These are phyloP conservation scores for Corylus americana DNA, from an alignment of 306 rosid genomes.

Conservation along the genomic window DNA sequence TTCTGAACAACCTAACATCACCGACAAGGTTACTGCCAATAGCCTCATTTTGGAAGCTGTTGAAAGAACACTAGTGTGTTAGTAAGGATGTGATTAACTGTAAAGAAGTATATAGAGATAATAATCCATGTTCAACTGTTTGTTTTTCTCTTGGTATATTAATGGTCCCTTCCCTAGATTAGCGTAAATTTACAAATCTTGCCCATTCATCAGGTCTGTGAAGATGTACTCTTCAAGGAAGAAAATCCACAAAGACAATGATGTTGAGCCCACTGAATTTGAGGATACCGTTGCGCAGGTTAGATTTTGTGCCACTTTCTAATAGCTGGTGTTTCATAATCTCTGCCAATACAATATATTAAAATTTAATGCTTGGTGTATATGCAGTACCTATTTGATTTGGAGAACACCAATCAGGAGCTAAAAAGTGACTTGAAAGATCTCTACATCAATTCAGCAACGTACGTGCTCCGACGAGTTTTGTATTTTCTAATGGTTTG, in stretches of 20 bases:
- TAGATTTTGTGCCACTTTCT: neutral
- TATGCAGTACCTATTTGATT: slow-evolving; percentile 63
- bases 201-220: slow-evolving; percentile 31
- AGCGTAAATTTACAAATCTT: neutral
- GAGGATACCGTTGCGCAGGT: slow-evolving; percentile 81
- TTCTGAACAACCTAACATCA: neutral
- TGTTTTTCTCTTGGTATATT: neutral
- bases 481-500: neutral
- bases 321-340: neutral
- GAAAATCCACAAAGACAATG: slow-evolving; percentile 73
- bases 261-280: slow-evolving; percentile 65
- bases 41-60: neutral
- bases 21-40: neutral
- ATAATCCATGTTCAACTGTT: neutral
- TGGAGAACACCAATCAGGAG: slow-evolving; percentile 76
- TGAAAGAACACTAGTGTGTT: neutral
- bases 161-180: neutral
- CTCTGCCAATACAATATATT: neutral
- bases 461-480: slow-evolving; percentile 35
- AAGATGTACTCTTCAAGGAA: slow-evolving; percentile 69
- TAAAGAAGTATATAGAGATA: neutral
- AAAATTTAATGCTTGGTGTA: neutral
- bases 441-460: slow-evolving; percentile 62
- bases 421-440: slow-evolving; percentile 77
- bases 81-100: neutral